Conservation (phyloP, 83 land plant species). For the Picea abies region DNA sequence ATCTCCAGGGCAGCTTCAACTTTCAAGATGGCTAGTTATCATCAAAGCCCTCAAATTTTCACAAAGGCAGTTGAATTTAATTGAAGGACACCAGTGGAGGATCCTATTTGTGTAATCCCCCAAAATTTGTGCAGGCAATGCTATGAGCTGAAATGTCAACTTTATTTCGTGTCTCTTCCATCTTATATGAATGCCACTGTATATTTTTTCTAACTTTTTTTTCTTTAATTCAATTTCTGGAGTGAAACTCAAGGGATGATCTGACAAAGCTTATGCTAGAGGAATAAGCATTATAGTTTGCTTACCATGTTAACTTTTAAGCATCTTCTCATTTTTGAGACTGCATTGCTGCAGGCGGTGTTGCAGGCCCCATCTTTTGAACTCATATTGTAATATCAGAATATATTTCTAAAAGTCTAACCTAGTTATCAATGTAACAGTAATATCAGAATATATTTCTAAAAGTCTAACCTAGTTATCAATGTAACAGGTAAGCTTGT, state of each 20-base stretch:
- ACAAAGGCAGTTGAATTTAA: not conserved
- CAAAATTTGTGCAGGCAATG: not conserved
- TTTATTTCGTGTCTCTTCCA: not conserved
- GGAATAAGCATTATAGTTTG: not conserved
- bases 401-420: not conserved
- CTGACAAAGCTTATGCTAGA: not conserved
- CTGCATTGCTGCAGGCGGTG: not conserved
- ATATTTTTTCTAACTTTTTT: not conserved
- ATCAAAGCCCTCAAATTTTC: not conserved
- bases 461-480: not conserved
- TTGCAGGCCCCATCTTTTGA: not conserved
- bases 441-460: not conserved
- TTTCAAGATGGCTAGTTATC: not conserved
- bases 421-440: not conserved
- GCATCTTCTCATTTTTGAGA: not conserved
- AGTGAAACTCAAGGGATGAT: not conserved
- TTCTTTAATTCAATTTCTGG: not conserved
- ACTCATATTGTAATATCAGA: not conserved
- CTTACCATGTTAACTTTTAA: not conserved
- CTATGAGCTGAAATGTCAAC: not conserved
- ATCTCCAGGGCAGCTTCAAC: not conserved
- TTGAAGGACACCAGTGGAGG: no score
- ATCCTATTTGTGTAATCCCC: not conserved
- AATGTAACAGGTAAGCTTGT: not conserved
- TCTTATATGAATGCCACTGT: not conserved